Base-by-base conservation (phyloP, 1,139 yeast species). In the Hyphopichia buzzinii region DNA sequence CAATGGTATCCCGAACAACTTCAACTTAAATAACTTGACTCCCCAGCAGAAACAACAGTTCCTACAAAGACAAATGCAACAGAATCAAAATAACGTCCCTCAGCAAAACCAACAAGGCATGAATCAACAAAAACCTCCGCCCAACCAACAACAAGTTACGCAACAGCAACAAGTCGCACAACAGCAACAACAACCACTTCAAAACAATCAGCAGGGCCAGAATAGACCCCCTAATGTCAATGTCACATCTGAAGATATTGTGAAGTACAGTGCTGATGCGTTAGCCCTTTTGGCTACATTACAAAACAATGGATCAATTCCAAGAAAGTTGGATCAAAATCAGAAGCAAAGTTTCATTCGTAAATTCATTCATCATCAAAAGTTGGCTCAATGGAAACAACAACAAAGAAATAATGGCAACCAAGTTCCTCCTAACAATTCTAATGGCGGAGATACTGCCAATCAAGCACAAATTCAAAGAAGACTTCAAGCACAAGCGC, bases 221-320 rank as follows among this genome's bases (percentile, higher is more conserved):
- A 44, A 37, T 29, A 49, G 40, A 37, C 67, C 65, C 1, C 74
- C 75, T 3, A 60, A 59, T 38, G 58, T 67, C 38, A 64, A 56
- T 36, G 61, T 71, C 33, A 65, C 74, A 4, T 64, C 63, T 17
- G 73, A 70, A 35, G 77, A 71, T 41, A 57, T 66, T 34, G 52
- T 59, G 42, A 67, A 66, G 42, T 67, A 69, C 47, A 59, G 65
- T 25, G 54, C 64, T 6, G 75, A 68, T 35, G 77, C 77, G 1
- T 55, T 70, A 64, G 52, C 60, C 11, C 51, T 68, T 26, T 59
- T 70, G 37, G 42, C 55, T 16, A 54, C 68, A 34, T 54, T 71
- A 31, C 74, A 69, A 40, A 65, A 66, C 22, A 66, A 60, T 38
- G 65, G 72, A 5, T 58, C 67, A 2, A 57, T 68, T 34, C 68